Conservation (phyloP, 305 asterid species). For the Fraxinus platypoda region DNA sequence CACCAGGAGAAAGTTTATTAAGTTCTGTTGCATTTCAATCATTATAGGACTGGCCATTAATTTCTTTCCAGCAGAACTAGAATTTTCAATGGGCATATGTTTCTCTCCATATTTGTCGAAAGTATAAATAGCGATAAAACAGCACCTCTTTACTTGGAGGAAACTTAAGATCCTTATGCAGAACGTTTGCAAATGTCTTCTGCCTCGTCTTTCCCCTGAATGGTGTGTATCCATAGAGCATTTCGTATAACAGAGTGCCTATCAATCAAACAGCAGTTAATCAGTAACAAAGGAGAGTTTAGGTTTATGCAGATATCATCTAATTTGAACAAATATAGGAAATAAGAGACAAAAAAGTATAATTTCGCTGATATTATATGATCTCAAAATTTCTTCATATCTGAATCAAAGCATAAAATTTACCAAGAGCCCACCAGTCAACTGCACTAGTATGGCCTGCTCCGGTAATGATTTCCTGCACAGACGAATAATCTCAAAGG, state of each 20-base stretch:
- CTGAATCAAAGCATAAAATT: slow-evolving; percentile 19
- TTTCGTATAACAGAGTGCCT: slow-evolving; percentile 90
- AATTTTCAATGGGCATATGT: not conserved
- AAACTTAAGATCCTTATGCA: slow-evolving; percentile 87
- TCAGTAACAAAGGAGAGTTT: slow-evolving; percentile 3
- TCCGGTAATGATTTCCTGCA: slow-evolving; percentile 87
- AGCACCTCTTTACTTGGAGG: slow-evolving; percentile 77
- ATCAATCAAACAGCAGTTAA: slow-evolving; percentile 13
- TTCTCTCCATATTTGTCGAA: not conserved
- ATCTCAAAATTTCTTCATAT: not conserved
- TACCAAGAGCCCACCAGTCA: slow-evolving; percentile 99
- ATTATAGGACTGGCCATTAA: not conserved
- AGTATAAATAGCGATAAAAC: slow-evolving; percentile 6
- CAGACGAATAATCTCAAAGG: slow-evolving; percentile 14
- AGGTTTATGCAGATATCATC: not conserved
- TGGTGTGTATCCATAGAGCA: slow-evolving; percentile 93
- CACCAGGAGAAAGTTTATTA: slow-evolving; percentile 13
- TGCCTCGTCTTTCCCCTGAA: slow-evolving; percentile 97
- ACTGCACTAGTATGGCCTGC: slow-evolving; percentile 97
- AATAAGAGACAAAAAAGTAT: too few species aligned
- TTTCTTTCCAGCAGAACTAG: not conserved
- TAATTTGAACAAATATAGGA: not conserved
- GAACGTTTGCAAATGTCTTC: slow-evolving; percentile 80
- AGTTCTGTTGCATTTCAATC: not conserved
- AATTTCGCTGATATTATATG: not conserved